These are phyloP conservation scores for Penicillium sp. DNA, from an alignment of 2,329 filamentous ascomycete genomes.

Conservation along the genomic window DNA sequence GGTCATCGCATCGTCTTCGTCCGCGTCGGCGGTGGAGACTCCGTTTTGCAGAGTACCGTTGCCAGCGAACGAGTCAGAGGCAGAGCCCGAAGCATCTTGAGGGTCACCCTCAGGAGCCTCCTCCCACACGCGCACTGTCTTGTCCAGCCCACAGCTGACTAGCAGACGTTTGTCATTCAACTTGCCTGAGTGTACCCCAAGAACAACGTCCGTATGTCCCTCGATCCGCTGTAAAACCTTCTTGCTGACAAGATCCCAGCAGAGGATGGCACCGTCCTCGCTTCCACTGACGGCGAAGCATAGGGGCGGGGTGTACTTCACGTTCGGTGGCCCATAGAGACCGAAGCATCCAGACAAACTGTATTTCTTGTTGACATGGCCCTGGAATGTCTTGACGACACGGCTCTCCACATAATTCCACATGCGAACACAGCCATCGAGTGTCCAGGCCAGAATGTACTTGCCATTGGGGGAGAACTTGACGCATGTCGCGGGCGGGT, in stretches of 20 bases:
- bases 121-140: slow-evolving; percentile 61
- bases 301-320: slow-evolving; percentile 24
- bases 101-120: slow-evolving; percentile 31
- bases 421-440: slow-evolving; percentile 83
- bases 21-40: slow-evolving; percentile 6
- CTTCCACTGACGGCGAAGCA: slow-evolving; percentile 76
- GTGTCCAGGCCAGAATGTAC: slow-evolving; percentile 84
- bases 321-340: slow-evolving; percentile 52
- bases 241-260: slow-evolving; percentile 91
- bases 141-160: slow-evolving; percentile 62
- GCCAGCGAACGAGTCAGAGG: background rate
- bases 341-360: slow-evolving; percentile 85
- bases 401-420: slow-evolving; percentile 94
- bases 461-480: slow-evolving; percentile 93
- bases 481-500: slow-evolving; percentile 82
- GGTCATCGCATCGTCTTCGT: slow-evolving; percentile 20
- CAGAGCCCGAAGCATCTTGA: background rate
- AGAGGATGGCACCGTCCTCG: slow-evolving; percentile 78
- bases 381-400: slow-evolving; percentile 96
- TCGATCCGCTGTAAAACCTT: slow-evolving; percentile 68
- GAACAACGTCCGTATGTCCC: slow-evolving; percentile 57
- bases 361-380: slow-evolving; percentile 79
- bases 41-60: slow-evolving; percentile 1
- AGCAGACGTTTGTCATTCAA: slow-evolving; percentile 50
- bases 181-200: slow-evolving; percentile 59